Evolutionary conservation across 2,329 filamentous ascomycete species (phyloP), one percentile per base, ranked within the genome.

Genomic region (Nemania serpens): DNA sequence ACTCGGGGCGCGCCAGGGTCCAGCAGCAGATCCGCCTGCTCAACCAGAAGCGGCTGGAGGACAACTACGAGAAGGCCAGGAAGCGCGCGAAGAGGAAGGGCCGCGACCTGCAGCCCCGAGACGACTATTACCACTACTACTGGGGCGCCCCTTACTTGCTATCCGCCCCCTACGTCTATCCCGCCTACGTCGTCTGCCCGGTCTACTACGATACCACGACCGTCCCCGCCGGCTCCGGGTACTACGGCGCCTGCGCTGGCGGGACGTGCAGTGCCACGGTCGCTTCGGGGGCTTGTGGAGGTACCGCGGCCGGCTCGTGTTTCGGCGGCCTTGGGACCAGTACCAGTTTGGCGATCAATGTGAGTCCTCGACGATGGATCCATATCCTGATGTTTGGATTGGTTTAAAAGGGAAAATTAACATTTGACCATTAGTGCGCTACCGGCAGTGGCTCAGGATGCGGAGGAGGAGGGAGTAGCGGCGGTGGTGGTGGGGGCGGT

Each of bases 41-140:
- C 7, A 73, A 77, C 62, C 59, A 73, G 22, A 62, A 55, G 9
- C 75, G 76, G 0, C 71, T 84, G 0, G 84, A 89, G 29, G 75
- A 75, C 3, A 82, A 84, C 34, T 91, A 91, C 71, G 74, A 76
- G 25, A 83, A 82, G 62, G 84, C 84, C 0, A 72, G 73, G 17
- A 78, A 75, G 45, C 78, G 84, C 1, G 83, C 84, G 0, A 74
- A 76, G 60, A 81, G 79, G 61, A 82, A 81, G 60, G 82, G 82
- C 3, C 75, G 82, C 3, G 73, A 74, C 0, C 66, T 84, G 3
- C 83, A 83, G 2, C 74, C 77, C 0, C 72, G 76, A n/a, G 76
- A 83, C 3, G 71, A 81, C 41, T 85, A 82, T 58, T 82, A 82
- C 43, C 59, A 68, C 59, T 70, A 77, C 52, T 79, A 84, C 69